Evolutionary conservation across 352 stramenopile genomes (phyloP), one percentile per base, ranked within the genome.

Genomic region (Phytophthora citricola): DNA sequence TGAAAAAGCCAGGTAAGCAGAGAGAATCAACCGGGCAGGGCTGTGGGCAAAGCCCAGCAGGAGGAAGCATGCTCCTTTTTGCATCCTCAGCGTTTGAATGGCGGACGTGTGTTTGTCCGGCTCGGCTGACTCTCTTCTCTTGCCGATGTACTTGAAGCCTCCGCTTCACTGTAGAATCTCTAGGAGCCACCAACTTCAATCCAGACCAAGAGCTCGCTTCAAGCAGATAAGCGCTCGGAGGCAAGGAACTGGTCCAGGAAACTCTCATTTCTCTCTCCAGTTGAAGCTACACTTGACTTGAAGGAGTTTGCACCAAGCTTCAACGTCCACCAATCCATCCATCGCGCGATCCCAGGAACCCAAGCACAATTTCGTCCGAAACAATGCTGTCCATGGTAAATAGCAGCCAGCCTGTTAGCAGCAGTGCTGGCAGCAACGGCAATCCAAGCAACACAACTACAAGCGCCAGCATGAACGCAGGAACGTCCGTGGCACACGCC

Each of bases 181-280:
- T 66, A 75, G 61, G 74, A 90, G 76, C 81, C 81, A 87, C 78
- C 76, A 92, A 90, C 83, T 92, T 92, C 83, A 92, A 92, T 69
- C 58, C 34, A 71, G 45, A n/a, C 41, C 40, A 46, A 39, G 24
- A 49, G 48, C 43, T 40, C 39, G 32, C 40, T 51, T 60, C 58
- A 63, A 65, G 57, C 38, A 43, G 8, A 22, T 29, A 29, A 41
- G 20, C 49, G 46, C 57, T 49, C 17, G 29, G 29, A 50, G 34
- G n/a, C 20, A 32, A 53, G 45, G 24, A 64, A n/a, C 7, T 29
- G 38, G 47, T n/a, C 57, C 22, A 50, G 63, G 44, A 45, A 36
- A 4, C n/a, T 41, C 26, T 43, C 5, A 44, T 52, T 56, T 27
- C 22, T 47, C 34, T 27, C 26, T 62, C 34, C 38, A 12, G 26